These are phyloP conservation scores for Penicillium daleae DNA, from an alignment of 495 filamentous ascomycete genomes.

Conservation along the genomic window DNA sequence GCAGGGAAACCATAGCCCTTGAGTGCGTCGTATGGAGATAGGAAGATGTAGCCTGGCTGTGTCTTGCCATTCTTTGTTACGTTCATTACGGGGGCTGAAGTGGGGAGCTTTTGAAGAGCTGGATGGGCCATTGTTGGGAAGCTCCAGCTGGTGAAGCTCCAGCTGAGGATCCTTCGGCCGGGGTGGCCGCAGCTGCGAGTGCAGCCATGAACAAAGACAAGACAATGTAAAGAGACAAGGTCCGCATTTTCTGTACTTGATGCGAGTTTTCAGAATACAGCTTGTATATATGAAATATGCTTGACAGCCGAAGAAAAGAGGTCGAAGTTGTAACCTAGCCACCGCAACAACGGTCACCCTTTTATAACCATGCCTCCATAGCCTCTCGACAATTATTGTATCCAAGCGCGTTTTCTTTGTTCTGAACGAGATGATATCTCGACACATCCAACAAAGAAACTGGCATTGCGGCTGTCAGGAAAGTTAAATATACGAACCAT, in stretches of 20 bases:
- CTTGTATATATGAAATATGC: background rate
- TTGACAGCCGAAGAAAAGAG: background rate
- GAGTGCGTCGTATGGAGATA: background rate
- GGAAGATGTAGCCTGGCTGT: slow-evolving; percentile 5
- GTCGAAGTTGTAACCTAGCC: too few relatives aligned
- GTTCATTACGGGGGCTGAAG: slow-evolving; percentile 7
- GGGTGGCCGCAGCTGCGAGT: background rate
- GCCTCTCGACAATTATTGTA: background rate
- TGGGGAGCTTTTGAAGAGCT: slow-evolving; percentile 5
- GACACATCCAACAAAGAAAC: background rate
- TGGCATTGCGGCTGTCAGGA: background rate
- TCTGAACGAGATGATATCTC: background rate
- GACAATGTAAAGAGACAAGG: background rate
- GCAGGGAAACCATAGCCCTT: background rate
- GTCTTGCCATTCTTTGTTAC: slow-evolving; percentile 8
- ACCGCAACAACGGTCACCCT: background rate
- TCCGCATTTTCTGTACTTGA: background rate
- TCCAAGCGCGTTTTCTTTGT: background rate
- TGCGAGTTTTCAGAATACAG: background rate
- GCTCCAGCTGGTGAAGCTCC: too few relatives aligned
- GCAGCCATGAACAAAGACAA: background rate
- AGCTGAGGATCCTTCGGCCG: too few relatives aligned
- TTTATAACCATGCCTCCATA: background rate
- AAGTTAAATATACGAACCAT: background rate
- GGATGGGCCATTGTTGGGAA: background rate